phyloP scores from a whole-genome alignment of 495 filamentous ascomycete species.

The Penicillium goetzii region DNA sequence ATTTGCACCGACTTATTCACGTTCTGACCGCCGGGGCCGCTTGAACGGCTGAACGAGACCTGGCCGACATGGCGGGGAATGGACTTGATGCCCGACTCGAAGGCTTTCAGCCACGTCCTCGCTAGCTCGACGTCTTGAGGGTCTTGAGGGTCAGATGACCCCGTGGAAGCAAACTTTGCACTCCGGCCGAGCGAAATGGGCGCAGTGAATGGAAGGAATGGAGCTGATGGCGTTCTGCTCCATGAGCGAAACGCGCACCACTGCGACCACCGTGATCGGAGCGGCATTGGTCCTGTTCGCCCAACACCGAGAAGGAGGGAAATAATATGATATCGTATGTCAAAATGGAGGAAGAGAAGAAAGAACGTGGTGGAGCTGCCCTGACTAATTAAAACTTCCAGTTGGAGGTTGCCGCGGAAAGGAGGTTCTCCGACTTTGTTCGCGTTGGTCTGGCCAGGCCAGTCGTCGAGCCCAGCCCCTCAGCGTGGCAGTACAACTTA shows the following conservation, averaged over 20 bases:
- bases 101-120: slow-evolving; percentile 72
- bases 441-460: slow-evolving; percentile 2
- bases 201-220: background rate
- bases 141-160: slow-evolving; percentile 44
- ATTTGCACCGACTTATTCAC: slow-evolving; percentile 82
- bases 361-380: slow-evolving; percentile 6
- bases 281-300: background rate
- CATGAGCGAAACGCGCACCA: slow-evolving; percentile 4
- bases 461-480: background rate
- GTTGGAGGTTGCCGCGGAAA: too few species aligned
- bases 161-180: slow-evolving; percentile 21
- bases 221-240: background rate
- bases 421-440: slow-evolving; percentile 2
- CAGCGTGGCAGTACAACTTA: background rate
- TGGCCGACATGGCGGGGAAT: slow-evolving; percentile 69
- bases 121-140: slow-evolving; percentile 62
- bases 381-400: slow-evolving; percentile 3
- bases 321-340: slow-evolving; percentile 1
- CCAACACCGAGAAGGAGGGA: slow-evolving; percentile 5
- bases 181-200: slow-evolving; percentile 4
- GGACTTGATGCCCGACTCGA: slow-evolving; percentile 53
- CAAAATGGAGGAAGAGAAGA: background rate
- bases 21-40: slow-evolving; percentile 92
- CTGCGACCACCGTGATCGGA: slow-evolving; percentile 4
- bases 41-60: slow-evolving; percentile 80